These are phyloP conservation scores for Beta vulgaris DNA, from an alignment of 148 eudicot species.

Conservation along the genomic window DNA sequence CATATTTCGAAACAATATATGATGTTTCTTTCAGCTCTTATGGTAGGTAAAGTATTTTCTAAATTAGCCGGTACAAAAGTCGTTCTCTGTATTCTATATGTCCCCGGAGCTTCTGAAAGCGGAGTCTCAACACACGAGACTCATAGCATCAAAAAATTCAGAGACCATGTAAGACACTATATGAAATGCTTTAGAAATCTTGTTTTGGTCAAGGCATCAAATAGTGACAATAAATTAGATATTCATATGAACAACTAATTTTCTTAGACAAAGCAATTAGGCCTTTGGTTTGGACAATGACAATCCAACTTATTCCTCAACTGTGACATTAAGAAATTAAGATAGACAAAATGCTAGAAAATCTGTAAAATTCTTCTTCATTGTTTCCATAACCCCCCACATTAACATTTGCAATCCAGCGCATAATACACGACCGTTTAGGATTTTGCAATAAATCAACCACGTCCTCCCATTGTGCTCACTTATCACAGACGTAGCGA, in stretches of 20 bases:
- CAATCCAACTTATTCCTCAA: not conserved
- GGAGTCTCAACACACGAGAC: not conserved
- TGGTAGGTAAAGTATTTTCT: not conserved
- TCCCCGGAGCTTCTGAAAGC: too few relatives aligned
- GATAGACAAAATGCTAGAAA: not conserved
- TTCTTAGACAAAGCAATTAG: not conserved
- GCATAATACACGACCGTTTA: too few relatives aligned
- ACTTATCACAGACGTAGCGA: too few relatives aligned
- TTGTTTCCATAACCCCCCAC: too few relatives aligned
- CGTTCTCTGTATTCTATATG: too few relatives aligned
- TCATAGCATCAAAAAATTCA: too few relatives aligned
- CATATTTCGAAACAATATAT: not conserved
- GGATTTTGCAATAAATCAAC: too few relatives aligned
- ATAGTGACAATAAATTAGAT: not conserved
- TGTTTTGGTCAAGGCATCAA: not conserved
- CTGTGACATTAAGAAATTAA: not conserved
- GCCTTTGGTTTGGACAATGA: not conserved
- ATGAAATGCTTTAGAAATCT: not conserved
- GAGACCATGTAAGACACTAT: too few relatives aligned
- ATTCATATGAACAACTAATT: too few relatives aligned
- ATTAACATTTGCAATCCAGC: not conserved
- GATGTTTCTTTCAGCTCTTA: not conserved
- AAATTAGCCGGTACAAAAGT: too few relatives aligned
- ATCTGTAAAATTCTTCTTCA: too few relatives aligned
- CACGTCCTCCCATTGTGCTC: too few relatives aligned